phyloP scores from a whole-genome alignment of 805 yeast species.

The Teunomyces stri region DNA sequence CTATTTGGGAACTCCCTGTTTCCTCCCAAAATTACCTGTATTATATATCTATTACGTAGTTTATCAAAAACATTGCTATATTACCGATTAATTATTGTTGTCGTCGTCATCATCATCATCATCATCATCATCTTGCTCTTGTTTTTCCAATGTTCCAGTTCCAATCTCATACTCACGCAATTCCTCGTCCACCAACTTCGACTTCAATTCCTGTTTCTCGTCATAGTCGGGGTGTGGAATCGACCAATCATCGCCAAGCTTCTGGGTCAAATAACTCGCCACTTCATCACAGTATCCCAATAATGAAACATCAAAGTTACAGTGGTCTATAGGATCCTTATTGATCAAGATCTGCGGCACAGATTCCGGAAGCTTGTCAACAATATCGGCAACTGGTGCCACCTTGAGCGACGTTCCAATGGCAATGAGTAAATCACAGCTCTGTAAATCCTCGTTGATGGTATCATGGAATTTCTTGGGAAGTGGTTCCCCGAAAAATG shows the following conservation, averaged over 20 bases:
- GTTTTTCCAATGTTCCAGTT: not conserved
- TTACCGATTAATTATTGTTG: not conserved
- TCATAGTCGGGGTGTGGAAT: conserved; percentile 29
- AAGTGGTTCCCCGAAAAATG: conserved; percentile 84
- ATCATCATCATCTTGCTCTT: not conserved
- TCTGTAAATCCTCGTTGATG: conserved; percentile 55
- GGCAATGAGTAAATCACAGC: conserved; percentile 78
- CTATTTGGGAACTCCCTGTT: not conserved
- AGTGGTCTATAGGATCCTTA: conserved; percentile 69
- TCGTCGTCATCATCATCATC: not conserved
- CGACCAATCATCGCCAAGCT: conserved; percentile 27
- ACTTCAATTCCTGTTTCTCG: conserved; percentile 6
- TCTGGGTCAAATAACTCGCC: conserved; percentile 52
- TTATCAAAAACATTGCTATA: not conserved
- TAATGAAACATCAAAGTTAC: conserved; percentile 74
- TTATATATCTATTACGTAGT: not conserved
- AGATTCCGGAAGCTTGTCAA: conserved; percentile 65
- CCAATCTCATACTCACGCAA: conserved; percentile 12
- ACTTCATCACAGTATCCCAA: conserved; percentile 84
- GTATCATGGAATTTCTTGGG: conserved; percentile 66
- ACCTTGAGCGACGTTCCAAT: conserved; percentile 91
- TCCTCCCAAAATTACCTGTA: not conserved
- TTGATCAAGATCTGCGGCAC: conserved; percentile 83
- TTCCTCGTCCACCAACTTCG: conserved; percentile 9
- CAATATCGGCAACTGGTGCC: conserved; percentile 87